Percentiles rank a stretch among this genome's conserved stretches.
Evolutionary conservation across 345 rosid species (phyloP).

Genomic region (Rhodamnia rubescens): DNA sequence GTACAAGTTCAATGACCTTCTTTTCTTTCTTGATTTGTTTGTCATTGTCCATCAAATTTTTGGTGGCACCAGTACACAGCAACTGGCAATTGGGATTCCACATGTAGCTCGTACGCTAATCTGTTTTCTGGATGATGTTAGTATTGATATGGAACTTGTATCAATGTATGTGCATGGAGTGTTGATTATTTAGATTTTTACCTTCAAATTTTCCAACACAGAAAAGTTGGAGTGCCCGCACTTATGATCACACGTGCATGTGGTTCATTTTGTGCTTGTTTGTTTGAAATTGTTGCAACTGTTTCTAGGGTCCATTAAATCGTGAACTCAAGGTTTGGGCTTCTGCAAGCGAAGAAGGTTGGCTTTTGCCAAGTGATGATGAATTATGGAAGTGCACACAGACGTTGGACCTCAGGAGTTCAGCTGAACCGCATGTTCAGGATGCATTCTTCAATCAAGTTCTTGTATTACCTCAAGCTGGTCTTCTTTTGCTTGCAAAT

Average conservation of each 20-base stretch:
- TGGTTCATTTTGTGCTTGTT: not conserved
- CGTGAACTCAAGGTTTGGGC: constrained; percentile 77
- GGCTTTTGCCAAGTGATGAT: constrained; percentile 56
- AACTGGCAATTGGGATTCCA: not conserved
- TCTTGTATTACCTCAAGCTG: constrained; percentile 56
- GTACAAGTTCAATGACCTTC: constrained; percentile 24
- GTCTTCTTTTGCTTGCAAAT: constrained; percentile 73
- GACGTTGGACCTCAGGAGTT: constrained; percentile 63
- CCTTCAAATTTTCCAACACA: not conserved
- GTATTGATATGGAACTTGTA: not conserved
- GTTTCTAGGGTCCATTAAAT: constrained; percentile 66
- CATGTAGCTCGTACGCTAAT: not conserved
- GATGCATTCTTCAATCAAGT: constrained; percentile 83
- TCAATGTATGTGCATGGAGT: not conserved
- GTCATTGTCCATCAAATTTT: not conserved
- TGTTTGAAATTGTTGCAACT: not conserved
- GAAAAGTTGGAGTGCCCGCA: not conserved
- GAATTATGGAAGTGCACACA: constrained; percentile 76
- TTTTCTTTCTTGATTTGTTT: not conserved
- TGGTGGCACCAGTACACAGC: not conserved
- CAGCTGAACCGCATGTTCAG: constrained; percentile 43
- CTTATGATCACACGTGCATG: not conserved
- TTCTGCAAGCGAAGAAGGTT: constrained; percentile 65
- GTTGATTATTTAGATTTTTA: not conserved
- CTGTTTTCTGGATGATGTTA: not conserved